Conservation (phyloP, 257 asterid genomes). For the Salvia rosmarinus region DNA sequence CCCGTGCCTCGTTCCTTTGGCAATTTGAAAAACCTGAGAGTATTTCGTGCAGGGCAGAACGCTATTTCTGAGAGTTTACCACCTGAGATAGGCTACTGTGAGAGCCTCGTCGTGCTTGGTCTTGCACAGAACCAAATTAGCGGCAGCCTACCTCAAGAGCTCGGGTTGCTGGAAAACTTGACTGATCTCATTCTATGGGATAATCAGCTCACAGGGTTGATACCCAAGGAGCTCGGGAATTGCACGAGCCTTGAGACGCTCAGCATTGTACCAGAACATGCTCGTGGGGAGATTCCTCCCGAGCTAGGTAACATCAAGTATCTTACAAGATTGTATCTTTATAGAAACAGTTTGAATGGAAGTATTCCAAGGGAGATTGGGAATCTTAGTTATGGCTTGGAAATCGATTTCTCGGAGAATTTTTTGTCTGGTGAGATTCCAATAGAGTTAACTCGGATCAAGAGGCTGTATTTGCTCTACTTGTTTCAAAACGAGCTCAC, state of each 20-base stretch:
- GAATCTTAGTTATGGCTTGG: constrained; percentile 55
- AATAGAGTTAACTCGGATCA: constrained; percentile 54
- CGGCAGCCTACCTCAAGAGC: constrained; percentile 77
- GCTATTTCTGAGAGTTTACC: constrained; percentile 78
- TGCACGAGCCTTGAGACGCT: constrained; percentile 61
- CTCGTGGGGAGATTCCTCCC: constrained; percentile 72
- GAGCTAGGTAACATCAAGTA: constrained; percentile 60
- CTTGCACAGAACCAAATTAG: constrained; percentile 73
- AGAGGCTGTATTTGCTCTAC: constrained; percentile 54
- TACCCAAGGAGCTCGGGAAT: constrained; percentile 80
- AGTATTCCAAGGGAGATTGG: constrained; percentile 87
- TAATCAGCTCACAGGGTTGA: constrained; percentile 68
- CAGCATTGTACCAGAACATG: constrained; percentile 76
- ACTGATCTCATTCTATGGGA: constrained; percentile 73
- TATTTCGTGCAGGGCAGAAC: constrained; percentile 84
- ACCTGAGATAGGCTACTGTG: constrained; percentile 61
- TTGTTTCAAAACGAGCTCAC: constrained; percentile 75
- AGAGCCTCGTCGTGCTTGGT: constrained; percentile 63
- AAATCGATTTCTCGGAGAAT: constrained; percentile 90
- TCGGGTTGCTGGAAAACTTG: constrained; percentile 63
- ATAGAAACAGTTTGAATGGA: constrained; percentile 76
- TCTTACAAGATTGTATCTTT: constrained; percentile 56
- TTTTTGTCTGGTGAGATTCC: constrained; percentile 78
- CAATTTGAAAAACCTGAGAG: constrained; percentile 54
- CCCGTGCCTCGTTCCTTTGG: constrained; percentile 71